Evolutionary conservation across 1,139 yeast species (phyloP), one percentile per base, ranked within the genome.

Genomic region (Candida anutae): DNA sequence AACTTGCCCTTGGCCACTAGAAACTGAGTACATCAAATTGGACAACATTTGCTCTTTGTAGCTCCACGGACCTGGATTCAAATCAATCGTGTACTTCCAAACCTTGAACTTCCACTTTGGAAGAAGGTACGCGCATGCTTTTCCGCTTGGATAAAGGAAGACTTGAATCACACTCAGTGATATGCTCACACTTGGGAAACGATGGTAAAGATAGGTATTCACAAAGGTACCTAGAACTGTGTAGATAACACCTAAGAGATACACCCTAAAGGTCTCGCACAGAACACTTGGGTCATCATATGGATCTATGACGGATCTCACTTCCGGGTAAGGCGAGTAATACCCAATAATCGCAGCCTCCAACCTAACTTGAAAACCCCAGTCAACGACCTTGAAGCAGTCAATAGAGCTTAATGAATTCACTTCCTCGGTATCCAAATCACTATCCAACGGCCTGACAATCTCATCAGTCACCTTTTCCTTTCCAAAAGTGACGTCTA

Each of bases 291-390:
- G 64, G 38, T 73, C 76, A 42, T 74, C 79, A 76, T 49, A 50
- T 12, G 76, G 71, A 28, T 64, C 67, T 17, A 75, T 58, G 16
- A 73, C 69, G 8, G 82, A 62, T 36, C 84, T 59, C 6, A 77
- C 79, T 47, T 76, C 82, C 3, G 78, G 72, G 45, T 77, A 76
- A 2, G 81, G 79, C 2, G 79, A 74, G 46, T 65, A 69, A 44
- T 56, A 74, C 25, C 66, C 57, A 29, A 69, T 50, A 27, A 75
- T 26, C 5, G 36, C 37, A 5, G 46, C 46, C 23, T 42, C 45
- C 16, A 34, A 16, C 14, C 35, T 33, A 5, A 32, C 36, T 30
- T 38, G 42, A 10, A 42, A 33, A 10, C 25, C 25, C 44, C 44
- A 39, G 22, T n/a, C n/a, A n/a, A n/a, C n/a, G n/a, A n/a, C n/a